A percentile compares a stretch with the other conserved stretches of the same genome.
Evolutionary conservation across 331 rosid species (phyloP).

Genomic region (Acacia concinna): DNA sequence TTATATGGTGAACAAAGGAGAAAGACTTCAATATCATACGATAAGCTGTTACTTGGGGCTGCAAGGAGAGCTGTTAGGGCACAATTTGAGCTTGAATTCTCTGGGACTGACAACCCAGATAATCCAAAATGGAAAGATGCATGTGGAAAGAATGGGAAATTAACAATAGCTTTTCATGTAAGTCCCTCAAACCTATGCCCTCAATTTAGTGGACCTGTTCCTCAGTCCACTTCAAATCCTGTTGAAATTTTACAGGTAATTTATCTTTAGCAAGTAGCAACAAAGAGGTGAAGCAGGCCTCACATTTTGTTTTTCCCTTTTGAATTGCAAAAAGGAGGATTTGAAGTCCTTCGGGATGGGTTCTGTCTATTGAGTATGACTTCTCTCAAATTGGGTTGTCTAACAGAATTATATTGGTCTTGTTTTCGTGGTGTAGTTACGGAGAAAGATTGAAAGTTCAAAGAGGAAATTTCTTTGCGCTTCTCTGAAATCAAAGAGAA

Average conservation of each 20-base stretch:
- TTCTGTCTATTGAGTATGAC: constrained; percentile 13
- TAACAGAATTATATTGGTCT: background rate
- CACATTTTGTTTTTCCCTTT: background rate
- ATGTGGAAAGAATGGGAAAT: constrained; percentile 53
- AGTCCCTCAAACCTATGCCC: constrained; percentile 23
- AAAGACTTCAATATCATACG: constrained; percentile 71
- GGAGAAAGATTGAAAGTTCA: constrained; percentile 53
- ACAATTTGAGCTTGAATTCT: constrained; percentile 61
- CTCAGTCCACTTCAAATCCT: background rate
- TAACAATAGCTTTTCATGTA: constrained; percentile 62
- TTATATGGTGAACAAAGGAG: constrained; percentile 52
- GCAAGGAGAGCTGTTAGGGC: constrained; percentile 81
- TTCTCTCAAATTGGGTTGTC: constrained; percentile 25
- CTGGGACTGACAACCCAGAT: constrained; percentile 42
- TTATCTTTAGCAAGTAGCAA: constrained; percentile 17
- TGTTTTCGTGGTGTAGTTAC: constrained; percentile 52
- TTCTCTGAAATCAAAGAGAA: constrained; percentile 45
- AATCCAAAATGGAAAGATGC: constrained; percentile 50
- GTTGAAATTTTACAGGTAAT: background rate
- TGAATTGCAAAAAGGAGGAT: background rate
- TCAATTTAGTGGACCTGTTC: constrained; percentile 7
- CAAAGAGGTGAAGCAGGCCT: background rate
- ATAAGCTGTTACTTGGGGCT: constrained; percentile 77
- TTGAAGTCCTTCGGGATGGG: background rate
- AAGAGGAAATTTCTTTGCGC: constrained; percentile 62